These are phyloP conservation scores for Fusarium sp. DNA, from an alignment of 2,329 filamentous ascomycete species.

Conservation along the genomic window DNA sequence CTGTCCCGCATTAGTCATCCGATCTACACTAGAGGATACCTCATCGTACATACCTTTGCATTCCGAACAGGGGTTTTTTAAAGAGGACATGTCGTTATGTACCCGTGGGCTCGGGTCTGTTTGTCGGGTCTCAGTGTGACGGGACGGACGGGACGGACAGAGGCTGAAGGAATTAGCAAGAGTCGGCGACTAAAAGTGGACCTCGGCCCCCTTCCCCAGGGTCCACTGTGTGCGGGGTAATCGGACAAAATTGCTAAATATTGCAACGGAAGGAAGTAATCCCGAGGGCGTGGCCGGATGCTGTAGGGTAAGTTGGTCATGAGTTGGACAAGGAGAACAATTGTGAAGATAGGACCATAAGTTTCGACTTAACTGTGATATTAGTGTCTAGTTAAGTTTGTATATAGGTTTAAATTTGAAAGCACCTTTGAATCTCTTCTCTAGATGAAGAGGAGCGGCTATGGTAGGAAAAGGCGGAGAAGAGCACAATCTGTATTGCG, in stretches of 20 bases:
- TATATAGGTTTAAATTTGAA: too few species aligned
- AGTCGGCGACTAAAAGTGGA: conserved; percentile 11
- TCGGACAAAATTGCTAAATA: neutral
- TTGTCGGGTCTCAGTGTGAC: neutral
- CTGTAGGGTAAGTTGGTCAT: neutral
- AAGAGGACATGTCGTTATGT: conserved; percentile 20
- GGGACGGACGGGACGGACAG: neutral
- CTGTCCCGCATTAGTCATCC: conserved; percentile 4
- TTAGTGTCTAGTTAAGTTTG: neutral
- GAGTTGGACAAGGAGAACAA: neutral
- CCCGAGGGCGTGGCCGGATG: neutral
- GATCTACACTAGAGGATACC: accelerated
- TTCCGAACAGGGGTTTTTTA: conserved; percentile 35
- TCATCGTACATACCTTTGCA: conserved; percentile 27
- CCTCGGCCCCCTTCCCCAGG: neutral
- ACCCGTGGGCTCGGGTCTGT: neutral
- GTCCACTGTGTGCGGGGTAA: conserved; percentile 2
- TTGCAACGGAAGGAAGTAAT: neutral
- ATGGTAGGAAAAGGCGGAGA: too few species aligned
- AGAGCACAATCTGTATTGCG: too few species aligned
- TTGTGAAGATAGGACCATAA: neutral
- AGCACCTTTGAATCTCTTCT: too few species aligned
- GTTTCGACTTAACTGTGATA: neutral
- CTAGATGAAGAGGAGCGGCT: too few species aligned
- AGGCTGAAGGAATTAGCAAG: conserved; percentile 3